Evolutionary conservation across 2,329 filamentous ascomycete genomes (phyloP).

Genomic region (Apiospora pterosperma): DNA sequence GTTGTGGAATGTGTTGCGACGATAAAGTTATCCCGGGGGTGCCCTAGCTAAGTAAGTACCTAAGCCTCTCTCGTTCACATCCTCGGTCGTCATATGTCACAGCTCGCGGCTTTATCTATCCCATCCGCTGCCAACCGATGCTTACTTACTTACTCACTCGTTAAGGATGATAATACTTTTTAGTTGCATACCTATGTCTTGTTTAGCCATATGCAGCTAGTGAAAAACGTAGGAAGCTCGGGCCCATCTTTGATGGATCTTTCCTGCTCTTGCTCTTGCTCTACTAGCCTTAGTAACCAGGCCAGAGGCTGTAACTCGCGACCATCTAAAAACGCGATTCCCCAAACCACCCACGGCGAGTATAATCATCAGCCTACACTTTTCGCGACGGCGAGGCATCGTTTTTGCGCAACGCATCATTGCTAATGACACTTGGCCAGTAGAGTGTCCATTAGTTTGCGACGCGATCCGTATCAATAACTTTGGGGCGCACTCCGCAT

Average conservation of each 20-base stretch:
- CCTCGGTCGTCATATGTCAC: constrained; percentile 1
- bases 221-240: neutral
- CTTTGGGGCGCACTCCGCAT: neutral
- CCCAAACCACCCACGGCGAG: neutral
- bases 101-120: neutral
- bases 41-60: no score
- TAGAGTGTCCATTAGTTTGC: neutral
- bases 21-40: neutral
- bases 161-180: neutral
- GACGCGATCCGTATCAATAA: neutral
- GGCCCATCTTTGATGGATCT: neutral
- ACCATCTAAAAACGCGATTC: constrained; percentile 2
- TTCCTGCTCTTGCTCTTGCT: neutral
- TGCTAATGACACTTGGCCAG: neutral
- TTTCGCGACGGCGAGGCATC: neutral
- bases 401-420: neutral
- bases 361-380: neutral
- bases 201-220: neutral
- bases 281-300: no score
- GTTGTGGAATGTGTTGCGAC: neutral
- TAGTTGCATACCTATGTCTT: neutral
- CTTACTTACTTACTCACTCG: neutral
- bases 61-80: neutral
- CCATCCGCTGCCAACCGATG: neutral
- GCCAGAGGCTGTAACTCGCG: neutral